Evolutionary conservation across 139 green algal species (phyloP), one percentile per base, ranked within the genome.

Genomic region (Raphidocelis subcapitata): DNA sequence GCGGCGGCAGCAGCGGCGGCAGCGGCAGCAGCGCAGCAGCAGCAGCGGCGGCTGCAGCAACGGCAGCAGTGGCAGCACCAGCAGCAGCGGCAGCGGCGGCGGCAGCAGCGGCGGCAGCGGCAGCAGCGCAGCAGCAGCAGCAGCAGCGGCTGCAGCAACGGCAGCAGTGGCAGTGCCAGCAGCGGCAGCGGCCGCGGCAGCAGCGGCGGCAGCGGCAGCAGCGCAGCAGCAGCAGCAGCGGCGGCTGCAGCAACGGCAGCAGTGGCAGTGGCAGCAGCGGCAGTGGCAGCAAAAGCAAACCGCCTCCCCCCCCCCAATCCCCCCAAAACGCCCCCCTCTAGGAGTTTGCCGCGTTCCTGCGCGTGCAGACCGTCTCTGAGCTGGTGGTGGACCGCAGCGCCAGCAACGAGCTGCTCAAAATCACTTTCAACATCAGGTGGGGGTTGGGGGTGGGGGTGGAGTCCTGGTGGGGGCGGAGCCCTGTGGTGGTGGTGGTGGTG

Each of bases 361-460:
- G 66, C 1, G 60, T 86, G 2, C 81, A 84, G 36, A 94, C 87
- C 2, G 79, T 78, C 1, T 89, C 89, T 1, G 71, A 91, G 46
- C 77, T 99, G 46, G 76, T 99, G 1, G 92, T 99, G 0, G 95
- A 99, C 78, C 79, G 92, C 51, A 95, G 85, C 57, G 51, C 84
- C n/a, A 88, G 93, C 15, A 93, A 93, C 5, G 95, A 99, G 57
- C 80, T 98, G 36, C 72, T 99, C 14, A 87, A 94, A 32, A 88
- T 99, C 35, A 98, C 98, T 81, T 99, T 99, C 85, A 98, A 99
- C 79, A 82, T 99, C 72, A 96, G 87, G 89, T 89, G 28, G 5
- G 37, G 10, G 3, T 10, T 8, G 5, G 74, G 21, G 33, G 74
- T 4, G 61, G 21, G 10, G 56, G 47, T 56, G 23, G 16, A 26